A percentile compares a stretch with the other conserved stretches of the same genome.
These are phyloP conservation scores for Physcomitrellopsis africana DNA, from an alignment of 225 moss, liverwort and hornwort species.

Conservation along the genomic window DNA sequence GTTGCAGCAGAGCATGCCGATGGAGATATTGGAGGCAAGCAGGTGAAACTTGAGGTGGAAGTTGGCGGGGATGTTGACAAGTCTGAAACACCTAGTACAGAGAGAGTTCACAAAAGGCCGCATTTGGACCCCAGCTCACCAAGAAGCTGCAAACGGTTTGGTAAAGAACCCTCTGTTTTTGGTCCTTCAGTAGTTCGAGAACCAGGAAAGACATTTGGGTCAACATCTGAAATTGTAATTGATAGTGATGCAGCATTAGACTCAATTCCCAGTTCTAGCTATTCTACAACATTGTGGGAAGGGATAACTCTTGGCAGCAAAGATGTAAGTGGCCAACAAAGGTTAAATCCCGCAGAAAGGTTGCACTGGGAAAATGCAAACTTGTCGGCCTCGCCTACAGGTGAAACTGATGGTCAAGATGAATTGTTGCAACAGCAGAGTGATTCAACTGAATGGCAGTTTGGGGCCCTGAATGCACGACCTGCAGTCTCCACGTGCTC, in stretches of 20 bases:
- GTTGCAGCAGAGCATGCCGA: constrained; percentile 35
- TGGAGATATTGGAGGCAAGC: constrained; percentile 49
- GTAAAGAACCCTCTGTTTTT: constrained; percentile 65
- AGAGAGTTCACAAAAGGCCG: constrained; percentile 54
- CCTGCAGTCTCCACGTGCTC: constrained; percentile 67
- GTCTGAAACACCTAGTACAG: constrained; percentile 17
- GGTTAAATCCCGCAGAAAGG: constrained; percentile 43
- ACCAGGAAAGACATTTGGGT: constrained; percentile 45
- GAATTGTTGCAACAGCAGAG: constrained; percentile 60
- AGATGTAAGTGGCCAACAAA: constrained; percentile 46
- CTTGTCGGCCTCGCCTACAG: constrained; percentile 57
- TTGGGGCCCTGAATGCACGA: constrained; percentile 52
- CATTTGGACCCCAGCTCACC: constrained; percentile 58
- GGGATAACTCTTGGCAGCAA: constrained; percentile 74
- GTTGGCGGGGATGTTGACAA: constrained; percentile 35
- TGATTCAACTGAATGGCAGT: constrained; percentile 61
- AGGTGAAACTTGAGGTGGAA: constrained; percentile 38
- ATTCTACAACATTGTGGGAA: constrained; percentile 61
- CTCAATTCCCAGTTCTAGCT: constrained; percentile 63
- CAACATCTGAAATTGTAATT: constrained; percentile 59
- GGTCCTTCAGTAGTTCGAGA: constrained; percentile 33
- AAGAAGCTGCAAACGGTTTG: constrained; percentile 72
- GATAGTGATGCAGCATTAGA: constrained; percentile 48
- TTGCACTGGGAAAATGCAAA: constrained; percentile 42
- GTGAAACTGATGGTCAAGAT: constrained; percentile 64